Conservation (phyloP, 1,284 basidiomycete species). For the Tilletia walkeri region DNA sequence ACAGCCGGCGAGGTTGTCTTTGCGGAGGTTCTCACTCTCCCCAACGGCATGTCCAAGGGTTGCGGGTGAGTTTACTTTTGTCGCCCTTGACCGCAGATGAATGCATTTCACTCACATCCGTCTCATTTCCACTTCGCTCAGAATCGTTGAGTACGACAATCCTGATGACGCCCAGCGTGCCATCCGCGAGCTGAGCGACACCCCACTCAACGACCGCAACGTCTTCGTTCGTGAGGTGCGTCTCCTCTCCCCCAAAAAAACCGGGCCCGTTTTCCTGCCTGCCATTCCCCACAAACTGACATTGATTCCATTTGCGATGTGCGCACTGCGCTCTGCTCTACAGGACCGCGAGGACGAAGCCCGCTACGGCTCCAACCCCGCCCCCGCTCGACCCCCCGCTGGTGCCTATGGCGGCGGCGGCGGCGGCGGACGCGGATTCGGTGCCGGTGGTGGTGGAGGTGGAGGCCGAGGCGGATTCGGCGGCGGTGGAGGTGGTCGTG, state of each 20-base stretch:
- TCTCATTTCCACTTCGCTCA: constrained; percentile 13
- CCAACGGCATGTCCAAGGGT: constrained; percentile 93
- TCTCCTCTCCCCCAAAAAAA: neutral
- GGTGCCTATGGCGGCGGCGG: neutral
- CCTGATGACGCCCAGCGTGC: constrained; percentile 45
- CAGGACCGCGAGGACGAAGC: constrained; percentile 95
- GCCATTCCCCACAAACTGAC: constrained; percentile 15
- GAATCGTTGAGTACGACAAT: constrained; percentile 45
- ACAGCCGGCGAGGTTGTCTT: constrained; percentile 75
- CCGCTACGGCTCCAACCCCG: constrained; percentile 86
- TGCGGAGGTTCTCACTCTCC: constrained; percentile 95
- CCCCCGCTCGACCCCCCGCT: constrained; percentile 60
- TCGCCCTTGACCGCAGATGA: neutral
- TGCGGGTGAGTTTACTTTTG: constrained; percentile 61
- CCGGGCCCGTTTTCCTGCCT: constrained; percentile 5
- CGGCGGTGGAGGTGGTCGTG: constrained; percentile 64
- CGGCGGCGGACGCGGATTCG: constrained; percentile 34
- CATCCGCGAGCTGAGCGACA: constrained; percentile 61
- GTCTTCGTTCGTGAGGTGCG: constrained; percentile 92
- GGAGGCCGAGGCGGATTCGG: constrained; percentile 64
- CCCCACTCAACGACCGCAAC: constrained; percentile 79
- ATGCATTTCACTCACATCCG: neutral
- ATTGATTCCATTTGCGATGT: too few relatives aligned
- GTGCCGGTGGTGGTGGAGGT: constrained; percentile 48
- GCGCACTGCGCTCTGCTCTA: neutral